phyloP scores from a whole-genome alignment of 129 eudicot species.

The Heracleum sosnowskyi region DNA sequence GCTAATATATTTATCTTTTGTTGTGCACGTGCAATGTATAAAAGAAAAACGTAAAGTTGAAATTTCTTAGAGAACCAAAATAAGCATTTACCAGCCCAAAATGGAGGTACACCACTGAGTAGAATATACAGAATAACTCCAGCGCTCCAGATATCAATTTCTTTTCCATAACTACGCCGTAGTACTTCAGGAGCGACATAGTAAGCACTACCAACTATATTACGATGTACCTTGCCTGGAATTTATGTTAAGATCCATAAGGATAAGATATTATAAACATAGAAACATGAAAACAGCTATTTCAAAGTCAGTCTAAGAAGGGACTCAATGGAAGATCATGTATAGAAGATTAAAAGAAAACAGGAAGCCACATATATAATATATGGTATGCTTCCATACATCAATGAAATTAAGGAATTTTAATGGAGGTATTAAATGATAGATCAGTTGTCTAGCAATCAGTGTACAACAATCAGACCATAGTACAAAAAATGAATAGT shows the following conservation, averaged over 20 bases:
- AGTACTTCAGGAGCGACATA: slow-evolving; percentile 11
- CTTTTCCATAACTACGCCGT: slow-evolving; percentile 11
- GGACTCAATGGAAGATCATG: background rate
- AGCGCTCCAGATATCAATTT: slow-evolving; percentile 9
- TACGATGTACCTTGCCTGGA: background rate
- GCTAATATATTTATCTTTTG: background rate
- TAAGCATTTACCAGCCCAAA: slow-evolving; percentile 7
- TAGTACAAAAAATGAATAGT: background rate
- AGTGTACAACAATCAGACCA: background rate
- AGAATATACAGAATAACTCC: slow-evolving; percentile 7
- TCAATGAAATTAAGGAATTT: background rate
- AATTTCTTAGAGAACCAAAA: background rate
- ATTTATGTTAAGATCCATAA: background rate
- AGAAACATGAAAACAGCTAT: background rate
- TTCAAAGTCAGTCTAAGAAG: background rate
- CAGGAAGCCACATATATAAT: background rate
- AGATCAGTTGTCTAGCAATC: background rate
- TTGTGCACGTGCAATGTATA: background rate
- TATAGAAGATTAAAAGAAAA: background rate
- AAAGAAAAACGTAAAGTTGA: background rate
- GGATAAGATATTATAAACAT: background rate
- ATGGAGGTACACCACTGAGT: slow-evolving; percentile 11
- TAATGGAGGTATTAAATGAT: background rate
- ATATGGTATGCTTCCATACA: background rate
- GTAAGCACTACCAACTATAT: slow-evolving; percentile 12